A percentile compares a stretch with the other conserved stretches of the same genome.
These are phyloP conservation scores for Teratosphaeria destructans DNA, from an alignment of 2,329 filamentous ascomycete species.

Conservation along the genomic window DNA sequence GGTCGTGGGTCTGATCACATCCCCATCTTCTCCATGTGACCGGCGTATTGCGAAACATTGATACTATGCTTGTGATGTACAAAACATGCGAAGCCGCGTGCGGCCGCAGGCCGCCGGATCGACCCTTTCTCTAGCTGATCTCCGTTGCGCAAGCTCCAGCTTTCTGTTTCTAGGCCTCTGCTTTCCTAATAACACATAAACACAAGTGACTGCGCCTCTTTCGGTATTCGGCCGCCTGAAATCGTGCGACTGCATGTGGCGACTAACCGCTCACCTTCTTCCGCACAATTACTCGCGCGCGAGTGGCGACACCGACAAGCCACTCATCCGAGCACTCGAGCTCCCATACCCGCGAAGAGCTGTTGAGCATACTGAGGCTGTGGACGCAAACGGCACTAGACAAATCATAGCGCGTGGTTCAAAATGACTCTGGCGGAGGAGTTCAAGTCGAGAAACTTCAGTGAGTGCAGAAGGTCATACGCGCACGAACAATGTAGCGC, in stretches of 20 bases:
- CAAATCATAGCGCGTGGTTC: background rate
- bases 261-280: background rate
- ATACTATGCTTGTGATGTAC: background rate
- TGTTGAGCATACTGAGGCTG: background rate
- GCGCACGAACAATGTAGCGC: background rate
- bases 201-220: background rate
- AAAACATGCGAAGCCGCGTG: background rate
- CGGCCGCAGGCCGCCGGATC: background rate
- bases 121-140: background rate
- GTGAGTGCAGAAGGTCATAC: slow-evolving; percentile 34
- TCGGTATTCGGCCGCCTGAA: background rate
- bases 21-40: background rate
- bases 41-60: background rate
- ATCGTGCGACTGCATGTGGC: background rate
- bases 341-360: background rate
- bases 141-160: background rate
- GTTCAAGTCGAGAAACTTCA: slow-evolving; percentile 56
- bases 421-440: slow-evolving; percentile 52
- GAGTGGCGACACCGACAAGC: background rate
- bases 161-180: background rate
- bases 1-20: background rate
- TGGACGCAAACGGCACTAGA: no score
- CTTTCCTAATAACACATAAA: background rate
- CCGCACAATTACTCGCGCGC: background rate
- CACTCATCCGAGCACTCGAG: background rate